Percentiles rank a stretch among this genome's conserved stretches.
Conservation (phyloP, 2,329 filamentous ascomycete species). For the Dactylellina cionopaga region DNA sequence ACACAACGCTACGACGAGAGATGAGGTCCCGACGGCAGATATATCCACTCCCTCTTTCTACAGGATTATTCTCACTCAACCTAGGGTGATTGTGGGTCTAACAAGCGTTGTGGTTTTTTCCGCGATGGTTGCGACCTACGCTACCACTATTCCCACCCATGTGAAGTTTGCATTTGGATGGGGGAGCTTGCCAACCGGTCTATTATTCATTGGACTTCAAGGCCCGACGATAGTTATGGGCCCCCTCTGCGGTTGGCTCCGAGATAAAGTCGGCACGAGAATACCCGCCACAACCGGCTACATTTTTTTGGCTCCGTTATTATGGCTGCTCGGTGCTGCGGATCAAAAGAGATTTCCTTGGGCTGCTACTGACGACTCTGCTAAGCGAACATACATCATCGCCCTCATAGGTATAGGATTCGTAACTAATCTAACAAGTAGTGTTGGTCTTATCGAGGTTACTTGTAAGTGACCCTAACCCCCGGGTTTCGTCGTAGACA, state of each 20-base stretch:
- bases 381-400: conserved; percentile 55
- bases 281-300: conserved; percentile 55
- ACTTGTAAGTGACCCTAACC: conserved; percentile 56
- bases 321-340: conserved; percentile 58
- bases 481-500: too few species aligned
- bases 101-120: conserved; percentile 30
- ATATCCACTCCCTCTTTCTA: conserved; percentile 49
- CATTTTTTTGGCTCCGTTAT: conserved; percentile 53
- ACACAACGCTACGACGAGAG: not conserved
- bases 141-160: conserved; percentile 57
- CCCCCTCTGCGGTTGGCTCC: conserved; percentile 52
- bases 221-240: conserved; percentile 48
- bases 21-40: not conserved
- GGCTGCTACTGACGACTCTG: conserved; percentile 53
- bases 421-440: conserved; percentile 56
- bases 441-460: conserved; percentile 58
- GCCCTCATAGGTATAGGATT: conserved; percentile 55
- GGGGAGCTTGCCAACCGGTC: conserved; percentile 49
- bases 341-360: conserved; percentile 58
- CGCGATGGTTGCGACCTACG: conserved; percentile 52
- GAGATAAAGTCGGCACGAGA: conserved; percentile 52
- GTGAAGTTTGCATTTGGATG: conserved; percentile 55
- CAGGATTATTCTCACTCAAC: conserved; percentile 40
- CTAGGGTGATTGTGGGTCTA: conserved; percentile 45
- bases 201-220: conserved; percentile 54